Evolutionary conservation across 768 basidiomycete species (phyloP).

Genomic region (Kwoniella newhampshirensis): DNA sequence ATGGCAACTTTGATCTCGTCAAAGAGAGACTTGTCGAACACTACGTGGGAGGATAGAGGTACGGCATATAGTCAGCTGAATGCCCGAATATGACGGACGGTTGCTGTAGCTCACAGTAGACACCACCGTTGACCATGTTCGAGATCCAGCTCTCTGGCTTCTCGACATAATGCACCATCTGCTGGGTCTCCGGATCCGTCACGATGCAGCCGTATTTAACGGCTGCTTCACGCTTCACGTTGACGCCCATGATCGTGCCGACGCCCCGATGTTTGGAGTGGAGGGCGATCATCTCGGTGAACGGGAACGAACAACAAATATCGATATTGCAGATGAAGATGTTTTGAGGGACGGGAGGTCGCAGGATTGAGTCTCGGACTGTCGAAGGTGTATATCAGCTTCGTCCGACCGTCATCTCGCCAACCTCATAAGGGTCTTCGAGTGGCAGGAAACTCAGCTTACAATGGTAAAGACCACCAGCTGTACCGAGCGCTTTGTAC

Average conservation of each 20-base stretch:
- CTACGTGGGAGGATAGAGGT: too few relatives aligned
- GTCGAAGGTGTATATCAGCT: too few relatives aligned
- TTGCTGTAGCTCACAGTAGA: constrained; percentile 47
- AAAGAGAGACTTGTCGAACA: constrained; percentile 50
- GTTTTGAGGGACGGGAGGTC: constrained; percentile 51
- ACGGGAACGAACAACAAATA: constrained; percentile 55
- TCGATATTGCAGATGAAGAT: constrained; percentile 58
- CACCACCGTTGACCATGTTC: constrained; percentile 55
- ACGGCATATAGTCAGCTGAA: neutral
- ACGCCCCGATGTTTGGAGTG: constrained; percentile 56
- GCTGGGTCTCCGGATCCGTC: constrained; percentile 49
- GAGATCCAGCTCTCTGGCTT: constrained; percentile 57
- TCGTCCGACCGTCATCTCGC: neutral
- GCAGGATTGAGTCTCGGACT: constrained; percentile 55
- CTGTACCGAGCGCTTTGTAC: constrained; percentile 56
- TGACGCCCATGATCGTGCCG: constrained; percentile 56
- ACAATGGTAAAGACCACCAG: constrained; percentile 55
- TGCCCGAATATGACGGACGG: neutral
- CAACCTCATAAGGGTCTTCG: too few relatives aligned
- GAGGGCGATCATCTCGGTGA: constrained; percentile 51
- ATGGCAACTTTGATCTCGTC: constrained; percentile 56
- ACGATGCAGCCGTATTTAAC: constrained; percentile 57
- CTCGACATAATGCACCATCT: constrained; percentile 56
- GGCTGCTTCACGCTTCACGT: constrained; percentile 54
- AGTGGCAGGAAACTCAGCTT: too few relatives aligned